These are phyloP conservation scores for Tricholoma flavovirens DNA, from an alignment of 768 basidiomycete genomes.

Conservation along the genomic window DNA sequence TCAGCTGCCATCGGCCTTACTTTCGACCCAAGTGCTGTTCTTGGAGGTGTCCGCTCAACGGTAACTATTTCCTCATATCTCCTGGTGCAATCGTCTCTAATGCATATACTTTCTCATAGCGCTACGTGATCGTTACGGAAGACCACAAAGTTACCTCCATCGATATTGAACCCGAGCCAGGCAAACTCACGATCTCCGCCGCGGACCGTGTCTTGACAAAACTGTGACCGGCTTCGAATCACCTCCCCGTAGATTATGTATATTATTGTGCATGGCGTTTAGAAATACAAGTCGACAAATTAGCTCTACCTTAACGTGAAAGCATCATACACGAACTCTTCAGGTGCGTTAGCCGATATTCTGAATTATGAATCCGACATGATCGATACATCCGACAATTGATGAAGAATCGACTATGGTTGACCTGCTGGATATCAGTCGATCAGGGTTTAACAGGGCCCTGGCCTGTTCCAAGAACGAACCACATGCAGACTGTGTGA, in stretches of 20 bases:
- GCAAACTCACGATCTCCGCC: constrained; percentile 45
- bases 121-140: constrained; percentile 54
- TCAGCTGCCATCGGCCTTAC: constrained; percentile 48
- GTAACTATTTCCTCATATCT: constrained; percentile 23
- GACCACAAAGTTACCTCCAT: constrained; percentile 50
- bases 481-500: too few relatives aligned
- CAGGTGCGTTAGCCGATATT: too few relatives aligned
- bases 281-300: too few relatives aligned
- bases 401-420: too few relatives aligned
- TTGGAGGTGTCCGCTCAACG: constrained; percentile 68
- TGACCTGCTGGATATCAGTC: too few relatives aligned
- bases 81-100: background rate
- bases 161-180: constrained; percentile 44
- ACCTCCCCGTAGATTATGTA: background rate
- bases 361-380: too few relatives aligned
- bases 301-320: background rate
- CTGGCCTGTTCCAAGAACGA: too few relatives aligned
- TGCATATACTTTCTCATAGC: constrained; percentile 24
- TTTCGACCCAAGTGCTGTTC: constrained; percentile 54
- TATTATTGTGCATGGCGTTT: background rate
- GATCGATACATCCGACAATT: too few relatives aligned
- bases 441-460: too few relatives aligned
- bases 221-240: constrained; percentile 9
- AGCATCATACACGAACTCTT: too few relatives aligned
- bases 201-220: constrained; percentile 39